These are phyloP conservation scores for Lichenothelia convexa DNA, from an alignment of 495 filamentous ascomycete species.

Conservation along the genomic window DNA sequence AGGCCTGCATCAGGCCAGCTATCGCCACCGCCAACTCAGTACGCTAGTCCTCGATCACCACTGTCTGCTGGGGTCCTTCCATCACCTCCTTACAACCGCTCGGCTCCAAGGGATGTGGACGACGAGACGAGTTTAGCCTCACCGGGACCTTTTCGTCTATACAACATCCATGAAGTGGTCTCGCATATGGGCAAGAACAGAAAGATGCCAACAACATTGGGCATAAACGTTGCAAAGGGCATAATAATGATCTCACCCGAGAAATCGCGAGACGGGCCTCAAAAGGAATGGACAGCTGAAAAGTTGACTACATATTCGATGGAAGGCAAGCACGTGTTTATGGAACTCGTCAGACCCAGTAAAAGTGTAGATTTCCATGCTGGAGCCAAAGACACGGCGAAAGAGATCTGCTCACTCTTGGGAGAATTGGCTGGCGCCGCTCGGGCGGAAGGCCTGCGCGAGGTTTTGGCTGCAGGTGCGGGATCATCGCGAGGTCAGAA, in stretches of 20 bases:
- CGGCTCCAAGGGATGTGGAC: conserved; percentile 23
- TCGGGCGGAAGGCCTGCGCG: conserved; percentile 64
- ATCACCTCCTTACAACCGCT: conserved; percentile 41
- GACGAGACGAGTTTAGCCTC: conserved; percentile 26
- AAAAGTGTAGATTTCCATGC: conserved; percentile 94
- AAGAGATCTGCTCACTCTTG: conserved; percentile 74
- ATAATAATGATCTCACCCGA: conserved; percentile 85
- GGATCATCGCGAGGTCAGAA: conserved; percentile 48
- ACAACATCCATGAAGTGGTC: conserved; percentile 93
- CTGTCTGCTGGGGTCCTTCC: conserved; percentile 28
- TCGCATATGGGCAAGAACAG: conserved; percentile 87
- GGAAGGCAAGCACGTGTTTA: conserved; percentile 94
- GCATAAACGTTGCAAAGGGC: conserved; percentile 71
- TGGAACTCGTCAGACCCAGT: conserved; percentile 77
- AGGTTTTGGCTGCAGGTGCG: conserved; percentile 65
- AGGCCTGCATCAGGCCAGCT: conserved; percentile 46
- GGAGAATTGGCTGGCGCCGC: conserved; percentile 78
- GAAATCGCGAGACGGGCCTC: conserved; percentile 53
- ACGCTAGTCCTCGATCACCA: conserved; percentile 27
- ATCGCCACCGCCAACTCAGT: conserved; percentile 33
- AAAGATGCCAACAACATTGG: conserved; percentile 90
- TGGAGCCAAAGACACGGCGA: conserved; percentile 87
- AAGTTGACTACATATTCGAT: conserved; percentile 89
- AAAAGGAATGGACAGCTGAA: conserved; percentile 84
- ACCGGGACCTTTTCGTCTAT: conserved; percentile 72